These are phyloP conservation scores for Galeopsis tetrahit DNA, from an alignment of 257 asterid species.

Conservation along the genomic window DNA sequence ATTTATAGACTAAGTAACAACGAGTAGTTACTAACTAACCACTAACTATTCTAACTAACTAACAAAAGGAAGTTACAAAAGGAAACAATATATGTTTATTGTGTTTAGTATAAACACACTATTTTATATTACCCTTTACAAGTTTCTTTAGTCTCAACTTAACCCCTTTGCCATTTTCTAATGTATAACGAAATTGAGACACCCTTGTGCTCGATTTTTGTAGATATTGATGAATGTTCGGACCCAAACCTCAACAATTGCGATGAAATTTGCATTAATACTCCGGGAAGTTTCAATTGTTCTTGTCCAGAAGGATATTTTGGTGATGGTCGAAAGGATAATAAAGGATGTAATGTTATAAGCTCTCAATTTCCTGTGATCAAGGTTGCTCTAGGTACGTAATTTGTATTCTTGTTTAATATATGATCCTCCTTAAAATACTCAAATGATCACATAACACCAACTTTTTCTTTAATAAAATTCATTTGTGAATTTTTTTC, in stretches of 20 bases:
- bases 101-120: too few relatives aligned
- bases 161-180: too few relatives aligned
- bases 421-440: neutral
- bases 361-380: conserved; percentile 10
- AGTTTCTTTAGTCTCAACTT: too few relatives aligned
- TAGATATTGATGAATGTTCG: conserved; percentile 29
- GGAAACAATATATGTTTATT: too few relatives aligned
- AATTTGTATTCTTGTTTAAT: neutral
- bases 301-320: conserved; percentile 7
- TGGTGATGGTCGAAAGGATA: conserved; percentile 25
- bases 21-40: too few relatives aligned
- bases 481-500: neutral
- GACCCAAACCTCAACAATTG: conserved; percentile 4
- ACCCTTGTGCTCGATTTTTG: neutral
- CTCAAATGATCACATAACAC: neutral
- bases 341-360: conserved; percentile 1
- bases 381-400: conserved; percentile 31
- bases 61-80: too few relatives aligned
- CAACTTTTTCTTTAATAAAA: neutral
- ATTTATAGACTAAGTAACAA: too few relatives aligned
- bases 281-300: conserved; percentile 17
- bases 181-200: too few relatives aligned
- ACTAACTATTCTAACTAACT: too few relatives aligned
- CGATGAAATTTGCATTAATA: conserved; percentile 13
- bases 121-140: too few relatives aligned